Evolutionary conservation across 139 green algal genomes (phyloP), one percentile per base, ranked within the genome.

Genomic region (Micractinium conductrix): DNA sequence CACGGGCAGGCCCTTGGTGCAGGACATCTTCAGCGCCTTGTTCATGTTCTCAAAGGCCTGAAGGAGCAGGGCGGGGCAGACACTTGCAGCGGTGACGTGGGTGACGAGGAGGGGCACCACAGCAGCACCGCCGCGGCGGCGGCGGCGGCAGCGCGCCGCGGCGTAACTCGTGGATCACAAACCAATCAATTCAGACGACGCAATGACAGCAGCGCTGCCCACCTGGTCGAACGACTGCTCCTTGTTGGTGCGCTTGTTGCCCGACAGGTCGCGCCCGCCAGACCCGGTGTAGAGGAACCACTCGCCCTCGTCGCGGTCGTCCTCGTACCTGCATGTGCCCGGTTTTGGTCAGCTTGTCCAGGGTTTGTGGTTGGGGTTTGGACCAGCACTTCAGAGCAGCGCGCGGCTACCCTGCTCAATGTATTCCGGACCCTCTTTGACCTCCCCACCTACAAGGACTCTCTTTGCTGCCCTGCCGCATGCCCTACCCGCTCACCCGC

Each of bases 211-310:
- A 62, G 10, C 24, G 10, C 48, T 4, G 37, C 76, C 42, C 78
- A 74, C 78, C 90, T 99, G 96, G 87, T 97, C 94, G 69, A 93
- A 95, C 12, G 89, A 94, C 62, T 97, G 74, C 38, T 94, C 92
- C 88, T 98, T 98, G 91, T 93, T 98, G 67, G 94, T 98, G 80
- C 96, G 92, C 91, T 99, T 99, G 93, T 99, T 99, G 88, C 96
- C 96, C 4, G 85, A 95, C 26, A 99, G 93, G 90, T 99, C 97
- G n/a, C 95, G 88, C 6, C 95, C 95, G 79, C 93, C 95, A 78
- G 79, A 94, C 83, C 92, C 96, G 26, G 96, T 99, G 94, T 99
- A 99, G 35, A 99, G 87, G 88, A 99, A 99, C 91, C 92, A 99
- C 84, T 99, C 96, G 0, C 96, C 96, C 83, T 98, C 92, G 80